Percentiles rank a stretch among this genome's conserved stretches.
Evolutionary conservation across 2,329 filamentous ascomycete species (phyloP).

Genomic region (Fusarium neocosmosporiellum): DNA sequence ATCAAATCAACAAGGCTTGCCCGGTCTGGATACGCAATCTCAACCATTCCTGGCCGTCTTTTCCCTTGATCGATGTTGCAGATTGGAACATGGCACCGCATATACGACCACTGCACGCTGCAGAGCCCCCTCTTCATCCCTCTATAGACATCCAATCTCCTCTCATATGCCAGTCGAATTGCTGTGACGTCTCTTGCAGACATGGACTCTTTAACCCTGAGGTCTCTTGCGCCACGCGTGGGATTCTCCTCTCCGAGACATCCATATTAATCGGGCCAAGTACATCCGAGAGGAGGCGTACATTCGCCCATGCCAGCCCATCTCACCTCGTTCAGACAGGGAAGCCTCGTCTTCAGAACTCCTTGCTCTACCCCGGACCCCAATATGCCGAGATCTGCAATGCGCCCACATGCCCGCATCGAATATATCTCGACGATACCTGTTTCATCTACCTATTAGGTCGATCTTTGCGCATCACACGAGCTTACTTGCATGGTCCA

Average conservation of each 20-base stretch:
- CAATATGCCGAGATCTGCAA: slow-evolving; percentile 29
- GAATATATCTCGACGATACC: slow-evolving; percentile 14
- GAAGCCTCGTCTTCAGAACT: not conserved
- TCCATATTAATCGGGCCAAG: slow-evolving; percentile 22
- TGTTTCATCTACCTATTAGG: slow-evolving; percentile 19
- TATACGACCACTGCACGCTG: not conserved
- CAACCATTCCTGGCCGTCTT: slow-evolving; percentile 31
- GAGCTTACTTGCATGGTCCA: slow-evolving; percentile 20
- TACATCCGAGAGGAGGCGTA: slow-evolving; percentile 15
- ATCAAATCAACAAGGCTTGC: not conserved
- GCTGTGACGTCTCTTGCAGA: slow-evolving; percentile 28
- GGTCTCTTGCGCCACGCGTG: not conserved
- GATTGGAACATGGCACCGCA: not conserved
- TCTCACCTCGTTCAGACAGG: not conserved
- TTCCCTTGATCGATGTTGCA: slow-evolving; percentile 9
- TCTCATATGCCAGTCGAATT: slow-evolving; percentile 25
- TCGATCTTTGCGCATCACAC: slow-evolving; percentile 22
- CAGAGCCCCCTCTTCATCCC: slow-evolving; percentile 12
- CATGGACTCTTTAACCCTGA: not conserved
- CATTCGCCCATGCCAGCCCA: slow-evolving; percentile 25
- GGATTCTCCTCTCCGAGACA: slow-evolving; percentile 25
- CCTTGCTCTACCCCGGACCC: slow-evolving; percentile 18
- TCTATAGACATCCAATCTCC: slow-evolving; percentile 35
- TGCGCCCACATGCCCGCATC: slow-evolving; percentile 10
- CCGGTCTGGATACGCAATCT: slow-evolving; percentile 19